Evolutionary conservation across 495 filamentous ascomycete genomes (phyloP).

Genomic region (Podospora bellae-mahoneyi): DNA sequence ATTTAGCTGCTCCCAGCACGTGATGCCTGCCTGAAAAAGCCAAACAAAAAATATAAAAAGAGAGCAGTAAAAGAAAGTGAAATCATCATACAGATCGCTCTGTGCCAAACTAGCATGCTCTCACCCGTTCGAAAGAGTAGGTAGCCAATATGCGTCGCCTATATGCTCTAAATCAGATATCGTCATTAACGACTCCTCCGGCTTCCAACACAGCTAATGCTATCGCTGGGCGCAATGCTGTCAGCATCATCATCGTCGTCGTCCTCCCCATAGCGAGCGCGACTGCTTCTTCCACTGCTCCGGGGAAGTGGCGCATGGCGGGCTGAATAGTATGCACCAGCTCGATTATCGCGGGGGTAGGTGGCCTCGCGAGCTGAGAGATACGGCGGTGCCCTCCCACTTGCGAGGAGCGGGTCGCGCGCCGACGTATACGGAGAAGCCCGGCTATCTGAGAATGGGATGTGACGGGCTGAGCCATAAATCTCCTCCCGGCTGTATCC

Average conservation of each 20-base stretch:
- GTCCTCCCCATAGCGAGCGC: constrained; percentile 35
- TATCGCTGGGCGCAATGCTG: constrained; percentile 62
- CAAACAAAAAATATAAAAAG: not conserved
- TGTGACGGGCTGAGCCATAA: constrained; percentile 27
- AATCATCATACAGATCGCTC: constrained; percentile 10
- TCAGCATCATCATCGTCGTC: constrained; percentile 31
- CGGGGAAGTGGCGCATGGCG: constrained; percentile 48
- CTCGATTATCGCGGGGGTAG: constrained; percentile 23
- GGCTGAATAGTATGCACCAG: constrained; percentile 28
- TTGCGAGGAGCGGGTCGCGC: constrained; percentile 3
- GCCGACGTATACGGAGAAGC: constrained; percentile 7
- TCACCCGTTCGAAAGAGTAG: not conserved
- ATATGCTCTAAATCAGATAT: not conserved
- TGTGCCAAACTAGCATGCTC: not conserved
- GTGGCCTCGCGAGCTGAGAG: constrained; percentile 17
- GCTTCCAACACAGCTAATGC: constrained; percentile 61
- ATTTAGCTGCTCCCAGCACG: not conserved
- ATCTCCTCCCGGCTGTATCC: constrained; percentile 26
- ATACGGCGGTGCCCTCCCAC: constrained; percentile 10
- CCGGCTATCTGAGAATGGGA: constrained; percentile 12
- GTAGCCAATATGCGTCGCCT: too few species aligned
- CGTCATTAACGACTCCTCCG: constrained; percentile 28
- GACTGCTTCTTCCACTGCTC: constrained; percentile 38
- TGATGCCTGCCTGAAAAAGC: not conserved
- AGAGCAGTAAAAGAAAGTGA: not conserved